Evolutionary conservation across 352 stramenopile species (phyloP).

Genomic region (Globisporangium solare): DNA sequence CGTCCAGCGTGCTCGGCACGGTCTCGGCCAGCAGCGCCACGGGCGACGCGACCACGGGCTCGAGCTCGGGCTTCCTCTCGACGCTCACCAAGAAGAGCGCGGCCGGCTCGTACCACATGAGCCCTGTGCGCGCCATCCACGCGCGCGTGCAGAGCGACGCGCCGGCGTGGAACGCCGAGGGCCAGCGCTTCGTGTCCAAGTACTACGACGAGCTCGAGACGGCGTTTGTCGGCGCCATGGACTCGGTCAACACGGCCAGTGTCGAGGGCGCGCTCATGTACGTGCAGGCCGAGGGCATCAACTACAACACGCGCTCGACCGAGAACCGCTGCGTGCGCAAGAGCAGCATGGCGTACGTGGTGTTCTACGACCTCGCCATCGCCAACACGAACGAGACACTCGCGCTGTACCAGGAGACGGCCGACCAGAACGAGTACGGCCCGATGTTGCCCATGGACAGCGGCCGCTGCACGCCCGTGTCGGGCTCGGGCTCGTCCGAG

Average conservation of each 20-base stretch:
- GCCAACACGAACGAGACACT: conserved; percentile 57
- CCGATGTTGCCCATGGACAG: conserved; percentile 64
- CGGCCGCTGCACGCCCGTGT: conserved; percentile 48
- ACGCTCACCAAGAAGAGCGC: conserved; percentile 15
- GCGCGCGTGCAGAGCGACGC: conserved; percentile 68
- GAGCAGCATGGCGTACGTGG: conserved; percentile 51
- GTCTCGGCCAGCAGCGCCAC: conserved; percentile 20
- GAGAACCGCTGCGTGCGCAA: conserved; percentile 57
- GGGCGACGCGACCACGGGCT: conserved; percentile 12
- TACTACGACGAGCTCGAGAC: conserved; percentile 50
- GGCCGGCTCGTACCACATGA: conserved; percentile 56
- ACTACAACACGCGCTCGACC: conserved; percentile 58
- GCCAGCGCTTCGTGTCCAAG: conserved; percentile 55
- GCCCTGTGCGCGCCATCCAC: conserved; percentile 64
- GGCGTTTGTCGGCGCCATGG: conserved; percentile 57
- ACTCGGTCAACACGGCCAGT: conserved; percentile 79
- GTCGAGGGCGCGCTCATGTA: conserved; percentile 86
- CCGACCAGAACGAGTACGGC: conserved; percentile 56
- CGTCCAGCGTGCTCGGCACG: conserved; percentile 8
- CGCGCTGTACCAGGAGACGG: conserved; percentile 50
- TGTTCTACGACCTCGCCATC: conserved; percentile 76
- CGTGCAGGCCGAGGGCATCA: conserved; percentile 83
- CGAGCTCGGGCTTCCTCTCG: conserved; percentile 13
- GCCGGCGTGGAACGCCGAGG: conserved; percentile 45
- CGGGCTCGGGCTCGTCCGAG: conserved; percentile 16